These are phyloP conservation scores for Withania somnifera DNA, from an alignment of 305 asterid species.

Conservation along the genomic window DNA sequence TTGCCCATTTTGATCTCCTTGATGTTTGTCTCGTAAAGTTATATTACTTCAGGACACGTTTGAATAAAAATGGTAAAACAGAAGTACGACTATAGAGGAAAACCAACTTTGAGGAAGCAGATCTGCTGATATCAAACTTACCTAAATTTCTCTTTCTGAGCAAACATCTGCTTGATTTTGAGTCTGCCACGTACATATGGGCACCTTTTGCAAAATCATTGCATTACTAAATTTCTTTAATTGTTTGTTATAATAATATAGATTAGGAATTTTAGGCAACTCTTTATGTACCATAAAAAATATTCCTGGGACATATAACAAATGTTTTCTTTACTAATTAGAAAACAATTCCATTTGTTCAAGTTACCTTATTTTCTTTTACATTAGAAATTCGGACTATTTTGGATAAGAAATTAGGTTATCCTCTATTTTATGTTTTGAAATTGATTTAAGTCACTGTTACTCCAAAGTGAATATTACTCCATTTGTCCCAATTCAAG, in stretches of 20 bases:
- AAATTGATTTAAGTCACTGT: background rate
- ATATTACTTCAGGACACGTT: background rate
- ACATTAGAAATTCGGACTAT: background rate
- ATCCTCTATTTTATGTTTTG: background rate
- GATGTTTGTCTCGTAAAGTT: background rate
- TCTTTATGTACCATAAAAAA: background rate
- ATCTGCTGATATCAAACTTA: background rate
- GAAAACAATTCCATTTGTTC: background rate
- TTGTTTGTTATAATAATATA: background rate
- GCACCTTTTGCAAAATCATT: background rate
- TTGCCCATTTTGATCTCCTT: background rate
- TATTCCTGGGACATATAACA: background rate
- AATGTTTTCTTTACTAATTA: background rate
- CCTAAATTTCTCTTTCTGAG: background rate
- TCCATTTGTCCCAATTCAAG: background rate
- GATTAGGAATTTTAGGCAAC: background rate
- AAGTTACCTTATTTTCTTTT: background rate
- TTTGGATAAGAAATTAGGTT: background rate
- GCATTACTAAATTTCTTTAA: background rate
- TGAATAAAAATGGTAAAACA: background rate
- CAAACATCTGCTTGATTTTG: background rate
- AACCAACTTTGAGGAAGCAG: background rate
- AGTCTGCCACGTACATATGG: background rate
- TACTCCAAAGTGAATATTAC: background rate
- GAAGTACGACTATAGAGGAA: background rate